Evolutionary conservation across 148 eudicot species (phyloP), one percentile per base, ranked within the genome.

Genomic region (Hydrangea macrophylla): DNA sequence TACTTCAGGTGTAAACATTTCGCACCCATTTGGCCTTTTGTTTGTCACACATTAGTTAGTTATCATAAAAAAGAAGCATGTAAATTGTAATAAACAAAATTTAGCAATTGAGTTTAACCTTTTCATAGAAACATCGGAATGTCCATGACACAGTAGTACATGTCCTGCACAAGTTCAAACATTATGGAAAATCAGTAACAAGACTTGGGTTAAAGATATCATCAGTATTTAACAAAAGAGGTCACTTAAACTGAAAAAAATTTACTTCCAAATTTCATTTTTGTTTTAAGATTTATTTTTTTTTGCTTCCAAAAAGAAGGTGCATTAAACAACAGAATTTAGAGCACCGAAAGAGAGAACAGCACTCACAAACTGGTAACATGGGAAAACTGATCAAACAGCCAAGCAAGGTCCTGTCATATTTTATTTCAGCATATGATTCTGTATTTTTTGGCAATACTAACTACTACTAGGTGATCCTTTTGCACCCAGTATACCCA

Each of bases 101-200:
- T 28, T 56, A 66, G 60, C 30, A 67, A 28, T 53, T 53, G 45
- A 42, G 50, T 58, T 62, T 59, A 45, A 83, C 86, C 86, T 83
- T 83, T 82, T 83, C 86, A 77, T 83, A 83, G 62, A 83, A 83
- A 76, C 83, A 78, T 62, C 86, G 76, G 68, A 83, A 83, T 60
- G 86, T 83, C 86, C 86, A 83, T 18, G 86, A 83, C 50, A 83
- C 83, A 64, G 86, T 83, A 44, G 86, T 83, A 31, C 86, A 83
- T 35, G 86, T 83, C 81, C 86, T 83, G 83, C 73, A 67, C 67
- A 71, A 68, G 44, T 42, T 40, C 7, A 74, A 57, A 64, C n/a
- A 69, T 33, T 25, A 57, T 40, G 6, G 48, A 63, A n/a, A 15
- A 59, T 68, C 24, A 22, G 30, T 24, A 18, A 31, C 23, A 37